Conservation (phyloP, 73 alveolate species). For the Effrenium voratum region DNA sequence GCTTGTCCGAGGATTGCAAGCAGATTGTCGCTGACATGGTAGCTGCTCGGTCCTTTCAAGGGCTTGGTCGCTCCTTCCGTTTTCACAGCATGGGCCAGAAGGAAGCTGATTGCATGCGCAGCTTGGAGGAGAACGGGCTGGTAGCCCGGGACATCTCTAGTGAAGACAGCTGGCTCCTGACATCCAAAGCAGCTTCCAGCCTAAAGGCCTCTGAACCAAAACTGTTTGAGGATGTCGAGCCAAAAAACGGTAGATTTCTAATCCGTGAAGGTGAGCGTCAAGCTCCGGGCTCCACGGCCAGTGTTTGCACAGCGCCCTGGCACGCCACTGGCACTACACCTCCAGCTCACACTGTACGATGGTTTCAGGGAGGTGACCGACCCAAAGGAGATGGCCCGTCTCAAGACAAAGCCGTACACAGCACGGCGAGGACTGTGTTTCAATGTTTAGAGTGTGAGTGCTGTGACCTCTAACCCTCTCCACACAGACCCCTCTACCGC, state of each 20-base stretch:
- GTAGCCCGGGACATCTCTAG: neutral
- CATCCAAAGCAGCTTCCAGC: constrained; percentile 1
- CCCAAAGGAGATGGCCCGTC: neutral
- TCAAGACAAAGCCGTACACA: neutral
- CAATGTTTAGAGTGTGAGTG: neutral
- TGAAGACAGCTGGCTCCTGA: neutral
- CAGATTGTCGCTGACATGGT: constrained; percentile 24
- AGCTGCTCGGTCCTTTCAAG: constrained; percentile 4
- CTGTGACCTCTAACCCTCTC: neutral
- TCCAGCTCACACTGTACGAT: neutral
- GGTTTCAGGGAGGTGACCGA: constrained; percentile 4
- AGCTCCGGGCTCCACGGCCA: neutral
- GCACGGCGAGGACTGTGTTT: neutral
- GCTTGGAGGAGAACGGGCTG: neutral
- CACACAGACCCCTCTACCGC: no score
- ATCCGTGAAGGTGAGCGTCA: neutral
- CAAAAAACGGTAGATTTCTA: neutral
- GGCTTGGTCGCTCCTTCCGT: constrained; percentile 4
- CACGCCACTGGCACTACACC: neutral
- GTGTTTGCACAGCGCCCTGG: neutral
- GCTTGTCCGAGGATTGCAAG: neutral
- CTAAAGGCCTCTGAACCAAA: neutral
- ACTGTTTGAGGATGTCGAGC: neutral
- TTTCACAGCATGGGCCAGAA: neutral
- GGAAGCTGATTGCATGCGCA: neutral